These are phyloP conservation scores for Cytospora leucostoma DNA, from an alignment of 2,329 filamentous ascomycete species.

Conservation along the genomic window DNA sequence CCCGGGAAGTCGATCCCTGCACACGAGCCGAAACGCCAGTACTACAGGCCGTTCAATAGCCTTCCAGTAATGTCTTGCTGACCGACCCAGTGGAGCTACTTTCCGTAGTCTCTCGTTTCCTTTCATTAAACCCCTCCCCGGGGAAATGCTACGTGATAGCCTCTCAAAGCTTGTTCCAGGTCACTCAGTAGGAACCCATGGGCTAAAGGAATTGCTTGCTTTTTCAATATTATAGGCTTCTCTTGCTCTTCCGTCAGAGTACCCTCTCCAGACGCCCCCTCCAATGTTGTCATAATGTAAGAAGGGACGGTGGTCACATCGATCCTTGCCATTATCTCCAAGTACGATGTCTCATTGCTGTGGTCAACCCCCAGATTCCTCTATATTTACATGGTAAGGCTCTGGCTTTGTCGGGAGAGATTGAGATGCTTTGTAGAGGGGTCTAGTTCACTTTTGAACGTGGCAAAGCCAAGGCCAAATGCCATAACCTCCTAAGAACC, in stretches of 20 bases:
- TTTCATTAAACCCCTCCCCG: too few species aligned
- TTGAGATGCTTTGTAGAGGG: not conserved
- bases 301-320: not conserved
- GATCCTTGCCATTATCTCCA: not conserved
- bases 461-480: not conserved
- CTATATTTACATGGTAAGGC: not conserved
- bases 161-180: not conserved
- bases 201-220: not conserved
- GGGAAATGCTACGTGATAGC: too few species aligned
- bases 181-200: not conserved
- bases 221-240: not conserved
- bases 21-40: too few species aligned
- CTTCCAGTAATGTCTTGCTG: conserved; percentile 9
- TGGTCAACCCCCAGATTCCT: not conserved
- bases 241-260: not conserved
- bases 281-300: not conserved
- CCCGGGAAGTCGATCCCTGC: too few species aligned
- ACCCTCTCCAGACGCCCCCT: not conserved
- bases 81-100: conserved; percentile 8
- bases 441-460: not conserved
- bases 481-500: conserved; percentile 56
- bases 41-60: too few species aligned
- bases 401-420: not conserved
- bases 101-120: not conserved
- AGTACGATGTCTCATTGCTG: not conserved